Evolutionary conservation across 768 basidiomycete genomes (phyloP), one percentile per base, ranked within the genome.

Genomic region (Mycena haematopus): DNA sequence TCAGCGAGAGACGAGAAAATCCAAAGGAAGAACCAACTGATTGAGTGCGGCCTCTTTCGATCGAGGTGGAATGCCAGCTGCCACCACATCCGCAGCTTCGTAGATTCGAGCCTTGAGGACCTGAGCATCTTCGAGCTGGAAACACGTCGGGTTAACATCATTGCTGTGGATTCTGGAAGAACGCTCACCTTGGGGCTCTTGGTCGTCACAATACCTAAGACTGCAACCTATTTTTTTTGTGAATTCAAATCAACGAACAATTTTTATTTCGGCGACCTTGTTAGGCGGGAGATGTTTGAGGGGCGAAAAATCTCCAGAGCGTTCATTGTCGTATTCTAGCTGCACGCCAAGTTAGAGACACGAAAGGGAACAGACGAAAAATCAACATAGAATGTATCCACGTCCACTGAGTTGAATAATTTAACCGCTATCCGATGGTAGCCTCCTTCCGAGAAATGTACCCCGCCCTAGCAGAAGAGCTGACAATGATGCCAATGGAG

Each of bases 241-340:
- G 29, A 31, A 31, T 31, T 31, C 29, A 31, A 31, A 31, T 31
- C 29, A 31, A 31, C 29, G 9, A 31, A 31, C 29, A 31, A 31
- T 31, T 31, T 5, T 4, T 4, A 31, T 31, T 31, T 9, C 29
- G 9, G 29, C 29, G 9, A 76, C 74, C 67, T 81, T 83, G 64
- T 79, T 76, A 9, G 74, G 71, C 1, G 86, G 86, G 13, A 88
- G 76, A 64, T 77, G 70, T 70, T 76, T 81, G 15, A 88, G 78
- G n/a, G 86, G 84, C 60, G 76, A 68, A 66, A 88, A 88, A 60
- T 84, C 80, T 27, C 87, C 87, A 2, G 86, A 81, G 51, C 86
- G 84, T 63, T 81, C 81, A n/a, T 82, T 84, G 72, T 89, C 87
- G 70, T 86, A 88, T 73, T 88, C 86, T 40, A 89, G 78, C 86